Conservation (phyloP, 2,329 filamentous ascomycete species). For the Pseudocercospora crystallina region DNA sequence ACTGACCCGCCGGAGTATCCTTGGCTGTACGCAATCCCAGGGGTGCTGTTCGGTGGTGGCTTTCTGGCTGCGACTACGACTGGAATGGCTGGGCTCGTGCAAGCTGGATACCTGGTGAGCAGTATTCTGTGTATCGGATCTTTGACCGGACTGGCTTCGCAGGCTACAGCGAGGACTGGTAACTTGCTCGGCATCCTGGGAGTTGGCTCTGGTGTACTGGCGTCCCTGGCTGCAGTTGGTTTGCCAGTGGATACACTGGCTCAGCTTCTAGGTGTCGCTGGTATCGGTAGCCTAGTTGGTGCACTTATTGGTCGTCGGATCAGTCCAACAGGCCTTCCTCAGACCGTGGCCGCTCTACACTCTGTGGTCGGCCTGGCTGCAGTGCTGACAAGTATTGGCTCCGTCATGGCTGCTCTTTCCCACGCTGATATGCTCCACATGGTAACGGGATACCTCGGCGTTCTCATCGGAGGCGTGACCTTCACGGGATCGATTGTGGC, state of each 20-base stretch:
- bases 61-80: slow-evolving; percentile 78
- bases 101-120: slow-evolving; percentile 83
- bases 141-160: slow-evolving; percentile 76
- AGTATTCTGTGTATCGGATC: slow-evolving; percentile 83
- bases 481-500: slow-evolving; percentile 90
- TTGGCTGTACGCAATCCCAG: slow-evolving; percentile 81
- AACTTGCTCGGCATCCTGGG: slow-evolving; percentile 86
- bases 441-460: slow-evolving; percentile 81
- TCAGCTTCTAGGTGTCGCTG: slow-evolving; percentile 76
- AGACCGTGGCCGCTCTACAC: slow-evolving; percentile 85
- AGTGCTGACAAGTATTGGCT: slow-evolving; percentile 83
- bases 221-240: slow-evolving; percentile 77
- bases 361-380: slow-evolving; percentile 88
- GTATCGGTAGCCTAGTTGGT: slow-evolving; percentile 67
- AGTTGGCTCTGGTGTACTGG: slow-evolving; percentile 77
- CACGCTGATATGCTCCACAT: slow-evolving; percentile 76
- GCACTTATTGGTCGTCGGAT: slow-evolving; percentile 81
- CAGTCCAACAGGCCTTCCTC: slow-evolving; percentile 81
- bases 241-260: slow-evolving; percentile 75
- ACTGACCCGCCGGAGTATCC: slow-evolving; percentile 87
- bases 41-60: slow-evolving; percentile 73
- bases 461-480: slow-evolving; percentile 78
- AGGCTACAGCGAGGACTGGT: slow-evolving; percentile 77
- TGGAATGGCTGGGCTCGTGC: slow-evolving; percentile 78
- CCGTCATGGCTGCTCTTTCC: slow-evolving; percentile 68